Evolutionary conservation across 441 rosid species (phyloP).

Genomic region (Melastoma candidum): DNA sequence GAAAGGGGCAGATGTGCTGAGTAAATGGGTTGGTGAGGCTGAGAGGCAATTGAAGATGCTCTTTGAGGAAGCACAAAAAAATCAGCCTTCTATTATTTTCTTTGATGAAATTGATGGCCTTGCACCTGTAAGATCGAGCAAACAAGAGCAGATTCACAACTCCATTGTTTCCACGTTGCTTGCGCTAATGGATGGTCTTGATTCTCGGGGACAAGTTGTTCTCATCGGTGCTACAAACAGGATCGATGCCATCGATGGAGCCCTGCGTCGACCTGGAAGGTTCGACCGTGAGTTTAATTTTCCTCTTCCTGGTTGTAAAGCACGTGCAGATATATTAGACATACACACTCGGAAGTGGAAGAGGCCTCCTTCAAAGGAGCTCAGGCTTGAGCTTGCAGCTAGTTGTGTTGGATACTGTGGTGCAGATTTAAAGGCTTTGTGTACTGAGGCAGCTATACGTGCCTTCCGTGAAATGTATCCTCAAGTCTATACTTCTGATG

Average conservation of each 20-base stretch:
- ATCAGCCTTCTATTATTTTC: conserved; percentile 97
- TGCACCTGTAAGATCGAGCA: conserved; percentile 99
- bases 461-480: conserved; percentile 99
- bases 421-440: conserved; percentile 95
- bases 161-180: conserved; percentile 97
- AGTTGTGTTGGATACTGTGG: conserved; percentile 99
- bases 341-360: conserved; percentile 99
- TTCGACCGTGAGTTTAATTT: conserved; percentile 98
- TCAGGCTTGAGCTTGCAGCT: conserved; percentile 88
- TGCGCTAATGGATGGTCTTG: conserved; percentile 99
- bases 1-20: conserved; percentile 99
- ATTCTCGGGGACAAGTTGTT: conserved; percentile 99
- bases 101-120: conserved; percentile 99
- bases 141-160: conserved; percentile 99
- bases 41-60: conserved; percentile 96
- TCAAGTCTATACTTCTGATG: conserved; percentile 98
- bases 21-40: conserved; percentile 99
- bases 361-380: conserved; percentile 81
- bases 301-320: conserved; percentile 98
- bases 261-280: conserved; percentile 98
- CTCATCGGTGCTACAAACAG: conserved; percentile 99
- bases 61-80: conserved; percentile 96
- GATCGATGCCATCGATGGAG: conserved; percentile 99
- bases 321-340: conserved; percentile 91
- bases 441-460: conserved; percentile 99